Evolutionary conservation across 2,329 filamentous ascomycete species (phyloP), one percentile per base, ranked within the genome.

Genomic region (Aspergillus unguis): DNA sequence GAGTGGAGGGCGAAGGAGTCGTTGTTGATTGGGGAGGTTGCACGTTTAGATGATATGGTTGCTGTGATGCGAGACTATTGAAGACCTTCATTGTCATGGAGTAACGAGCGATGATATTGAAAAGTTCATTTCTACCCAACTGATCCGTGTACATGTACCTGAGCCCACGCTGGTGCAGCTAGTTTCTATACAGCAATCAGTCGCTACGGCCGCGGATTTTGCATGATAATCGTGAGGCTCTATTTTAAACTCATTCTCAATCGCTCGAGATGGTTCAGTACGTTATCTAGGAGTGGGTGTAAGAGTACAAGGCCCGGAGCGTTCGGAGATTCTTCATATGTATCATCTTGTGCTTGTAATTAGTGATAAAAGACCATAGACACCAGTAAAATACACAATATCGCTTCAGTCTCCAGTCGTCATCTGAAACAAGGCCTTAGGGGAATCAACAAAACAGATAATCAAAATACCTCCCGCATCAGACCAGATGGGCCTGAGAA

Each of bases 11-110:
- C 80, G 44, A 77, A 77, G 52, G 83, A 87, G 61, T 84, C 86
- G 63, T 86, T 86, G 74, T 76, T 99, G 36, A 75, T 95, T 33
- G 84, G 85, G 1, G 90, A 96, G 71, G 78, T 96, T 8, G 83
- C 83, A 68, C 81, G 90, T 55, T 78, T 96, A 60, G 94, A 99
- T 72, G 87, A 94, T 48, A 77, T 96, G 60, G 85, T 97, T 43
- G 87, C 87, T 27, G 81, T 94, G 9, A 80, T 97, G 61, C 80
- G 88, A 57, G 94, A 99, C 68, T 92, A 83, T 62, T 90, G 68
- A 77, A 23, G 33, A 23, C 45, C 28, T 43, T 29, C 17, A 17
- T 9, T 36, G 5, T 9, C 4, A 52, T 40, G 38, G 48, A 31
- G 33, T 44, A 36, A 47, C 11, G 33, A 36, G 44, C 31, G 35